Conservation (phyloP, 2,329 filamentous ascomycete species). For the Venturiaceae sp. region DNA sequence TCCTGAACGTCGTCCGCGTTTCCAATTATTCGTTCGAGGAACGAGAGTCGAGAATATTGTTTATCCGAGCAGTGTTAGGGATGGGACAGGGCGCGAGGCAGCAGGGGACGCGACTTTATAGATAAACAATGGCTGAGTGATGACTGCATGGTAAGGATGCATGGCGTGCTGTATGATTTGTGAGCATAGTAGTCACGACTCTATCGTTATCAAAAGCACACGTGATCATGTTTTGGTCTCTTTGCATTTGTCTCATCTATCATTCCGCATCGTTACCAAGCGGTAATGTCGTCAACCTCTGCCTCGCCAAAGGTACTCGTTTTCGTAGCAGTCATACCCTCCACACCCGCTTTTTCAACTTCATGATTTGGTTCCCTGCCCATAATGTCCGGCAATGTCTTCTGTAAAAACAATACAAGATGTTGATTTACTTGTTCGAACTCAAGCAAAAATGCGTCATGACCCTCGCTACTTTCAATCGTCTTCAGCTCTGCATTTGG, state of each 20-base stretch:
- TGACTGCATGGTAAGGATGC: background rate
- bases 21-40: background rate
- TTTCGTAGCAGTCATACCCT: slow-evolving; percentile 59
- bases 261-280: slow-evolving; percentile 51
- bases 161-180: background rate
- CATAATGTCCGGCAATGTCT: slow-evolving; percentile 87
- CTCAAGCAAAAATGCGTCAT: slow-evolving; percentile 92
- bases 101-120: background rate
- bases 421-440: slow-evolving; percentile 95
- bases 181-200: background rate
- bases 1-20: background rate
- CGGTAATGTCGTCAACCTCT: slow-evolving; percentile 92
- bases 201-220: too few species aligned
- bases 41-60: background rate
- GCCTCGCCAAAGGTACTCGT: slow-evolving; percentile 91
- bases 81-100: background rate
- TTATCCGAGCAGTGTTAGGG: background rate
- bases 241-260: background rate
- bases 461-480: slow-evolving; percentile 90
- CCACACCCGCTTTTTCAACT: slow-evolving; percentile 14
- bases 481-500: slow-evolving; percentile 67
- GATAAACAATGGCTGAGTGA: background rate
- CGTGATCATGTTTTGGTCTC: too few species aligned
- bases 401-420: slow-evolving; percentile 71
- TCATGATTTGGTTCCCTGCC: slow-evolving; percentile 30